Percentiles rank a stretch among this genome's conserved stretches.
Evolutionary conservation across 306 rosid genomes (phyloP).

Genomic region (Vigna hirtella): DNA sequence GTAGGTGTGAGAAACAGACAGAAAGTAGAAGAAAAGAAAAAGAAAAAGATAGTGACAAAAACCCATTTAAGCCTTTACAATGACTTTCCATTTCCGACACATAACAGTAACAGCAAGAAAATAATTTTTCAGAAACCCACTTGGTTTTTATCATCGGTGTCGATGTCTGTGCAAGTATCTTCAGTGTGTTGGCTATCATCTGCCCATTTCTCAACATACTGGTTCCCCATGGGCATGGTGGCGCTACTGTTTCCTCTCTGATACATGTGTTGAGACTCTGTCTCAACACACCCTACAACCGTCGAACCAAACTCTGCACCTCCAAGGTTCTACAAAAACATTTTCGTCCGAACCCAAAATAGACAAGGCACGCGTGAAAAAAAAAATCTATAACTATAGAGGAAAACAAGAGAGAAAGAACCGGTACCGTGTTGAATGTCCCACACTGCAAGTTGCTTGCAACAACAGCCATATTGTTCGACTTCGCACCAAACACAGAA

Average conservation of each 20-base stretch:
- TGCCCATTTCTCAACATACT: constrained; percentile 72
- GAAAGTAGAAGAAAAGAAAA: no score
- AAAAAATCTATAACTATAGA: constrained; percentile 7
- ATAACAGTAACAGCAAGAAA: neutral
- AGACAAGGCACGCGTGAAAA: neutral
- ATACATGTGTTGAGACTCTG: constrained; percentile 54
- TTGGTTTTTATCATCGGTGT: constrained; percentile 70
- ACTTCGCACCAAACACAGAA: constrained; percentile 66
- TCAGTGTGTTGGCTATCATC: constrained; percentile 84
- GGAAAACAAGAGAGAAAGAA: constrained; percentile 25
- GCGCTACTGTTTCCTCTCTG: constrained; percentile 44
- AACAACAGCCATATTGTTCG: constrained; percentile 56
- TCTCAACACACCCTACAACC: constrained; percentile 53
- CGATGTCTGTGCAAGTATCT: constrained; percentile 85
- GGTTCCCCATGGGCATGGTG: constrained; percentile 54
- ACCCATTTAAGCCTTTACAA: neutral
- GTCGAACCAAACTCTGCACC: constrained; percentile 57
- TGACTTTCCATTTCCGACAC: neutral
- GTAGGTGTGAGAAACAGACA: neutral
- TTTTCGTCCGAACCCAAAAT: neutral
- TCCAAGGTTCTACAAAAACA: constrained; percentile 52
- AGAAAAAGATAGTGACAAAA: neutral
- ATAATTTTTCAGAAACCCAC: constrained; percentile 40
- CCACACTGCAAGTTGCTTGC: constrained; percentile 64
- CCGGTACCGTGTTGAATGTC: constrained; percentile 61